Base-by-base conservation (phyloP, 2,329 filamentous ascomycete species). In the Iodosphaeria phyllophila region DNA sequence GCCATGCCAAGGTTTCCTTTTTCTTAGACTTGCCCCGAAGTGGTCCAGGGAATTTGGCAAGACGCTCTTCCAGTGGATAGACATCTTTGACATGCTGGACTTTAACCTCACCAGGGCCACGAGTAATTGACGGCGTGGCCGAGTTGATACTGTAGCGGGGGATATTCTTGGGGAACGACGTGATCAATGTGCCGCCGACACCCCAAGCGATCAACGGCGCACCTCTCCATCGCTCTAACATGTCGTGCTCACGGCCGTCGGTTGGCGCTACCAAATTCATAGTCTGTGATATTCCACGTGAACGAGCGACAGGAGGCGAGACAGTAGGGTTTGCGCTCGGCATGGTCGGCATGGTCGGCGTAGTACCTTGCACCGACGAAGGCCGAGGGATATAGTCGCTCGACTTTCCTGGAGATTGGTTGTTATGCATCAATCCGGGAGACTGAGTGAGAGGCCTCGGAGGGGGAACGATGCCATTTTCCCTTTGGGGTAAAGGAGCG, bases 1-100 rank as follows among this genome's bases (percentile, higher is more conserved):
- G 58, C 89, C 91, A 98, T 2, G 68, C 50, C 21, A 84, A 38
- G 0, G 82, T 66, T 27, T 98, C 86, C 54, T 95, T 98, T 60
- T 98, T 98, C 59, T 92, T 95, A 2, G 74, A 71, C 44, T 93
- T 95, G 20, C 72, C 65, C 47, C 76, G 83, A 15, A 98, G 54
- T 3, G 91, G 89, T 0, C 89, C 89, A 0, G 89, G 89, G 40
- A 95, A 95, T 36, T 74, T 82, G 11, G 69, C 63, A 24, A 89
- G 54, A 3, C 72, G 64, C 17, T 89, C 80, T 13, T 68, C 57
- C 6, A 83, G 54, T 4, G 78, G 71, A 22, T 79, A 54, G 16
- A 80, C 57, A 21, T 83, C 71, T 43, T 76, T 89, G 32, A 79
- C 62, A 36, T 66, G 75, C 32, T 70, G 64, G n/a, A 86, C 55